These are phyloP conservation scores for Chlorella sorokiniana DNA, from an alignment of 139 green algal species.

Conservation along the genomic window DNA sequence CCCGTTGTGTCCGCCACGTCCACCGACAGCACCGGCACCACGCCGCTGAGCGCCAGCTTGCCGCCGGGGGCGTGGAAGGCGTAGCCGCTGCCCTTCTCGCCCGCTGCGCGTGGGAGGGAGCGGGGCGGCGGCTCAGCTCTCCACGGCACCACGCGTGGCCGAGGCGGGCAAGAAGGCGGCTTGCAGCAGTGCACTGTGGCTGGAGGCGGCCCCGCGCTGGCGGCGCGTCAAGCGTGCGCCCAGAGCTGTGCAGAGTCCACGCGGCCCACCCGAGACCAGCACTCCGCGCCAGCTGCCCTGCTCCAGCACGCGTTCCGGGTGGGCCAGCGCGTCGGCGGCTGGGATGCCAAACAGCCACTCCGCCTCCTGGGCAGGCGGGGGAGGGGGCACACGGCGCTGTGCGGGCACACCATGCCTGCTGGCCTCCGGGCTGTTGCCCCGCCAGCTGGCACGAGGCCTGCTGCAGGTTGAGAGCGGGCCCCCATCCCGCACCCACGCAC, in stretches of 20 bases:
- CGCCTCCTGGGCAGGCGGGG: conserved; percentile 53
- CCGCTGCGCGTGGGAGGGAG: conserved; percentile 52
- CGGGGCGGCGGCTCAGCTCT: too few species aligned
- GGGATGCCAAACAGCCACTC: conserved; percentile 81
- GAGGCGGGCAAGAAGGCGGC: too few species aligned
- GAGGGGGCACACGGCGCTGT: too few species aligned
- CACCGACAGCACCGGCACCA: conserved; percentile 69
- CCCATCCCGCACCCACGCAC: background rate
- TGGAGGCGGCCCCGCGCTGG: too few species aligned
- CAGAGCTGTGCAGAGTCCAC: too few species aligned
- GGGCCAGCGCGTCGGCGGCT: conserved; percentile 48
- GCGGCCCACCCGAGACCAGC: conserved; percentile 10
- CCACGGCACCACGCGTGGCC: too few species aligned
- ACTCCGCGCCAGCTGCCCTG: conserved; percentile 16
- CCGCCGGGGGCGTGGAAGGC: conserved; percentile 57
- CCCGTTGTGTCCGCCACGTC: conserved; percentile 87
- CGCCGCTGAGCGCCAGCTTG: conserved; percentile 61
- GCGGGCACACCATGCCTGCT: too few species aligned
- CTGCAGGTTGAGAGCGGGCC: too few species aligned
- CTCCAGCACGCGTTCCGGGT: conserved; percentile 50
- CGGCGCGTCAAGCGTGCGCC: too few species aligned
- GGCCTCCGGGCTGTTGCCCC: too few species aligned
- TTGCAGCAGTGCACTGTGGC: too few species aligned
- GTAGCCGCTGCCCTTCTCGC: conserved; percentile 76
- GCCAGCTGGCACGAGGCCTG: too few species aligned